A percentile compares a stretch with the other conserved stretches of the same genome.
These are phyloP conservation scores for Mentha longifolia DNA, from an alignment of 257 asterid species.

Conservation along the genomic window DNA sequence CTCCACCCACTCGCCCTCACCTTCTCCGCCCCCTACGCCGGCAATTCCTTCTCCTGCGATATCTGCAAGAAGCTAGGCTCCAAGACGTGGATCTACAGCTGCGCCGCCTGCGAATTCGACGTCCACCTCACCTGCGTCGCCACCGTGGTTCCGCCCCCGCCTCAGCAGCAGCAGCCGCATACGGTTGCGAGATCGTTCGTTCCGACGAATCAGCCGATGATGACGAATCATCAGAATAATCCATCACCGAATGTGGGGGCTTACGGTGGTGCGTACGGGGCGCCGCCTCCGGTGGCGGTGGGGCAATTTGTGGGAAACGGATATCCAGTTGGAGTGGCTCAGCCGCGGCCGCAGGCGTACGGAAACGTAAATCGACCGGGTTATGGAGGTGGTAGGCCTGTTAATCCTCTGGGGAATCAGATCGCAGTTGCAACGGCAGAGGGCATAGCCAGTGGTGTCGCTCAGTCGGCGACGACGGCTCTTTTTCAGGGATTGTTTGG, in stretches of 20 bases:
- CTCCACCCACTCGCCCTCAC: constrained; percentile 43
- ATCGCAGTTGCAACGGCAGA: constrained; percentile 25
- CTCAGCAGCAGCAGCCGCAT: not conserved
- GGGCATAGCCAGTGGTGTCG: constrained; percentile 43
- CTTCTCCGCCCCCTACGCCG: constrained; percentile 51
- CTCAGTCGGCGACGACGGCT: constrained; percentile 43
- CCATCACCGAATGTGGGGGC: not conserved
- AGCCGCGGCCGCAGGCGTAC: not conserved
- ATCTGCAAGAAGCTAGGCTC: constrained; percentile 43
- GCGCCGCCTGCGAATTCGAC: constrained; percentile 54
- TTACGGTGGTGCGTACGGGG: constrained; percentile 5
- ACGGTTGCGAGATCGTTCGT: constrained; percentile 4
- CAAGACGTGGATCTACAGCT: constrained; percentile 54
- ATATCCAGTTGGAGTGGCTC: not conserved
- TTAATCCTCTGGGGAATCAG: constrained; percentile 34
- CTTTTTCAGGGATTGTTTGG: constrained; percentile 39
- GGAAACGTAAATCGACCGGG: constrained; percentile 16
- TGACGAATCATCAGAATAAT: no score
- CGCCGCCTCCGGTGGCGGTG: not conserved
- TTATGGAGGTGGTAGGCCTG: constrained; percentile 27
- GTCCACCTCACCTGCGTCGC: constrained; percentile 52
- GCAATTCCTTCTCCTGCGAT: constrained; percentile 50
- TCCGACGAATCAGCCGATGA: not conserved
- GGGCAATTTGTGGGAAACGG: not conserved
- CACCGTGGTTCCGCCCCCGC: constrained; percentile 3